Conservation (phyloP, 352 stramenopile species). For the Phytophthora agathidicida region DNA sequence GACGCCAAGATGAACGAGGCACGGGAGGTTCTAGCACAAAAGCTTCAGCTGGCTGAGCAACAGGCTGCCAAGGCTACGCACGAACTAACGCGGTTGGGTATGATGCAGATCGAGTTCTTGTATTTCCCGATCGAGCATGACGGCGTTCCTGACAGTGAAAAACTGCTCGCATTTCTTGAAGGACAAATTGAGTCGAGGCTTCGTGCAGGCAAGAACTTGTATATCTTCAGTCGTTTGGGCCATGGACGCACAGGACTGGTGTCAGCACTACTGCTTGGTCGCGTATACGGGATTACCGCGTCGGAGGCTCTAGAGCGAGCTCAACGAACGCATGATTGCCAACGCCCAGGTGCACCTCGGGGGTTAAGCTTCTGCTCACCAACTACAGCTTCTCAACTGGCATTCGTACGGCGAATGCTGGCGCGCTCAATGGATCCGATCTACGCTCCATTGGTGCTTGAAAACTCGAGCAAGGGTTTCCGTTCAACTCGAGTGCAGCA, state of each 20-base stretch:
- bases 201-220: slow-evolving; percentile 61
- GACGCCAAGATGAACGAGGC: slow-evolving; percentile 17
- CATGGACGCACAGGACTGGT: slow-evolving; percentile 76
- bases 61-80: slow-evolving; percentile 43
- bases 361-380: slow-evolving; percentile 53
- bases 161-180: slow-evolving; percentile 40
- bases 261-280: slow-evolving; percentile 66
- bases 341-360: slow-evolving; percentile 27
- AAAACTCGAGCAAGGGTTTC: slow-evolving; percentile 49
- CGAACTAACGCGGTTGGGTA: slow-evolving; percentile 35
- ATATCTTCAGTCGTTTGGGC: slow-evolving; percentile 77
- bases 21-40: slow-evolving; percentile 47
- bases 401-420: slow-evolving; percentile 50
- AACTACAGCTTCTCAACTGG: slow-evolving; percentile 50
- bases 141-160: slow-evolving; percentile 29
- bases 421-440: slow-evolving; percentile 62
- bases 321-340: slow-evolving; percentile 74
- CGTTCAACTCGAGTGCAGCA: slow-evolving; percentile 53
- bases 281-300: slow-evolving; percentile 68
- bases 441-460: slow-evolving; percentile 60
- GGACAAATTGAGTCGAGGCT: slow-evolving; percentile 55
- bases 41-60: slow-evolving; percentile 54
- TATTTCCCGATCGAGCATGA: slow-evolving; percentile 63
- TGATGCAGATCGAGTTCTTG: slow-evolving; percentile 56
- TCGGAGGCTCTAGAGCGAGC: slow-evolving; percentile 65